phyloP scores from a whole-genome alignment of 345 rosid genomes.

The Salix suchowensis region DNA sequence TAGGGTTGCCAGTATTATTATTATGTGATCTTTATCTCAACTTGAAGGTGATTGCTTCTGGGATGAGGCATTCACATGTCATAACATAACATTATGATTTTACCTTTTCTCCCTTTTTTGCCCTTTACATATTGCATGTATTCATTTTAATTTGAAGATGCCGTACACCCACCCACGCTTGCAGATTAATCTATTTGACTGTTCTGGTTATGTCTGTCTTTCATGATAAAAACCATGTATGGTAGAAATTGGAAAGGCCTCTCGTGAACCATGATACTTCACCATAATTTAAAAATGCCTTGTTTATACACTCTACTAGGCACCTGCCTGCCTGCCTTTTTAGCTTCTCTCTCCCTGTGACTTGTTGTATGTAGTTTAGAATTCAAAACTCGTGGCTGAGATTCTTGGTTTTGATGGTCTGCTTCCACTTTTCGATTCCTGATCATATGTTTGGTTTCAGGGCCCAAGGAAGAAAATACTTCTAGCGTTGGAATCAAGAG shows the following conservation, averaged over 20 bases:
- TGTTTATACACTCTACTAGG: background rate
- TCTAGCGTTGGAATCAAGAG: conserved; percentile 70
- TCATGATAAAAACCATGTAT: background rate
- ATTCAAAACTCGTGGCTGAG: background rate
- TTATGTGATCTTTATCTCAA: background rate
- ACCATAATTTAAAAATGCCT: background rate
- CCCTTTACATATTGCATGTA: background rate
- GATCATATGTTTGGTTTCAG: conserved; percentile 35
- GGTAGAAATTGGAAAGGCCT: background rate
- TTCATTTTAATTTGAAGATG: background rate
- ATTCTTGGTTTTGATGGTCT: background rate
- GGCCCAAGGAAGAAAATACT: conserved; percentile 98
- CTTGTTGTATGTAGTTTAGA: background rate
- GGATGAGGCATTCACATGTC: background rate
- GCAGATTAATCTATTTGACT: background rate
- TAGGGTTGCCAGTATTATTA: background rate
- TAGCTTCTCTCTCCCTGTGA: background rate
- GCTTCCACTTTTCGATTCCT: background rate
- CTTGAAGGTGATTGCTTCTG: background rate
- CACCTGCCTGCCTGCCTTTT: background rate
- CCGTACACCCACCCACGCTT: background rate
- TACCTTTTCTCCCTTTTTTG: background rate
- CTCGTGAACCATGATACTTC: background rate
- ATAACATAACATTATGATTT: background rate
- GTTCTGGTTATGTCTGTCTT: background rate